Evolutionary conservation across 306 rosid genomes (phyloP).

Genomic region (Abrus precatorius): DNA sequence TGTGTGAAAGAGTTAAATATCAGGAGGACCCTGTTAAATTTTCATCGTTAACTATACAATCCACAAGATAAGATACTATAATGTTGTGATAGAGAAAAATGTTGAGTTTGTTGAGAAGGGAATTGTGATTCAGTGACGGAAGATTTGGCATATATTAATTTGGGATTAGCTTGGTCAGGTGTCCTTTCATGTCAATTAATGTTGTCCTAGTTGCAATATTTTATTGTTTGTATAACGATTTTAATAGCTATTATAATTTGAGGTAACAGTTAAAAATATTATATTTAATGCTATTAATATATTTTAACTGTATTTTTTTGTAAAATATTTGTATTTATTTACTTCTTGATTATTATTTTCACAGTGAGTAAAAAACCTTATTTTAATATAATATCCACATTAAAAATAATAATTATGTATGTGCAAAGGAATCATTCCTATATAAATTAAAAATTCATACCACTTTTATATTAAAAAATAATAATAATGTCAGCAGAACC

Average conservation of each 20-base stretch:
- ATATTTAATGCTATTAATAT: too few species aligned
- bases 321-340: too few species aligned
- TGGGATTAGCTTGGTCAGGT: constrained; percentile 30
- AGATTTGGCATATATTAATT: constrained; percentile 18
- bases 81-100: background rate
- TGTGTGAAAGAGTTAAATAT: constrained; percentile 9
- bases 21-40: background rate
- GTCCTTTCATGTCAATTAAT: constrained; percentile 20
- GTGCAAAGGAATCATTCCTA: background rate
- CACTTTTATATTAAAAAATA: background rate
- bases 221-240: background rate
- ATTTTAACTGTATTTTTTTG: too few species aligned
- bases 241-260: too few species aligned
- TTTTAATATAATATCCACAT: too few species aligned
- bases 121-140: background rate
- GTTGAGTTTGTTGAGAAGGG: constrained; percentile 9
- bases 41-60: constrained; percentile 30
- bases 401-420: too few species aligned
- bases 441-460: background rate
- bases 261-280: too few species aligned
- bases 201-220: constrained; percentile 26
- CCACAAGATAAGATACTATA: background rate
- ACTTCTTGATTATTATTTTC: too few species aligned
- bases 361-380: too few species aligned
- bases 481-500: background rate